These are phyloP conservation scores for Novakomyces olei DNA, from an alignment of 805 yeast species.

Conservation along the genomic window DNA sequence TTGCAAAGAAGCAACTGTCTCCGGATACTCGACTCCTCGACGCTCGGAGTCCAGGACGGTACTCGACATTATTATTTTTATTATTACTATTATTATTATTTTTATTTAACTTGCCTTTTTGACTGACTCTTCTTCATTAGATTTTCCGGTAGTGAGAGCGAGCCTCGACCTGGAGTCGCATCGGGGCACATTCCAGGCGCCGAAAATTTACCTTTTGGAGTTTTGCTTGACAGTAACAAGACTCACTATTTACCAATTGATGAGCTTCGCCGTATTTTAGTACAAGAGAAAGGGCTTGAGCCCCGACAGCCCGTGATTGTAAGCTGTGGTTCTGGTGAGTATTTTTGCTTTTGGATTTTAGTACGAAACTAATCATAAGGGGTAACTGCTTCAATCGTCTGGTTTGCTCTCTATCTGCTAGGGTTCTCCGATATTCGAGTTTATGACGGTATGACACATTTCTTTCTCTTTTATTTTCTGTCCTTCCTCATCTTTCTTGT, in stretches of 20 bases:
- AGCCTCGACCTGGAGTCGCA: slow-evolving; percentile 70
- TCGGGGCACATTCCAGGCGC: slow-evolving; percentile 83
- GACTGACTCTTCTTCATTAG: no score
- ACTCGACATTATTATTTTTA: no score
- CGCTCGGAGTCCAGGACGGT: no score
- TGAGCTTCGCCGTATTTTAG: slow-evolving; percentile 28
- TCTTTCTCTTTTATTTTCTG: no score
- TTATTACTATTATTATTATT: no score
- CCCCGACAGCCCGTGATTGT: slow-evolving; percentile 47
- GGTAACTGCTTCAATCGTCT: slow-evolving; percentile 80
- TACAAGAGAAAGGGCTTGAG: slow-evolving; percentile 18
- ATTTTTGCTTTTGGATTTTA: no score
- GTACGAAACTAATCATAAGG: no score
- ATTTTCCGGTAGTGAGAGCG: slow-evolving; percentile 31
- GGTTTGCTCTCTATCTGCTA: slow-evolving; percentile 44
- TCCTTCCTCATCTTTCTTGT: no score
- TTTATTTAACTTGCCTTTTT: no score
- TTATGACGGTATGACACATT: no score
- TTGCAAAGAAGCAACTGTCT: no score
- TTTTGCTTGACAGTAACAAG: slow-evolving; percentile 21
- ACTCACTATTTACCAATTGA: slow-evolving; percentile 23
- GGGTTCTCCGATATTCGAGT: slow-evolving; percentile 22
- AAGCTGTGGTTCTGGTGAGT: slow-evolving; percentile 92
- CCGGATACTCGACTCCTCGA: no score
- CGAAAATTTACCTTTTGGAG: slow-evolving; percentile 49